These are phyloP conservation scores for Aschersonia sp. DNA, from an alignment of 2,329 filamentous ascomycete genomes.

Conservation along the genomic window DNA sequence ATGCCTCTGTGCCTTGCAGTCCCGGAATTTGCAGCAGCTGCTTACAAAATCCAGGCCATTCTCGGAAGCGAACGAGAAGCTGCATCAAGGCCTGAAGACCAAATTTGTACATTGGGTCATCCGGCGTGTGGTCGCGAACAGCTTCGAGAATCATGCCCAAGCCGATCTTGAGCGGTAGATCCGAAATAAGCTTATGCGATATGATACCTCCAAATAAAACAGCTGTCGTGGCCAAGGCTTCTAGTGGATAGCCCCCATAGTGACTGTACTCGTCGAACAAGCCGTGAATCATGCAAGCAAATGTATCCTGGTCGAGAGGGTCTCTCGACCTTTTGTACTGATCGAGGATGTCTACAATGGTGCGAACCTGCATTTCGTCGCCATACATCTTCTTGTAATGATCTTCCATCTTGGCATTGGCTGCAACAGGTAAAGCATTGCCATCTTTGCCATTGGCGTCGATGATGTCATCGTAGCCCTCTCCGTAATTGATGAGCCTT, in stretches of 20 bases:
- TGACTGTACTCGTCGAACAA: slow-evolving; percentile 95
- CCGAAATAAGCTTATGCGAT: slow-evolving; percentile 79
- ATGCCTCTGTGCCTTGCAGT: slow-evolving; percentile 73
- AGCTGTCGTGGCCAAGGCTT: slow-evolving; percentile 86
- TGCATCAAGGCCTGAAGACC: slow-evolving; percentile 90
- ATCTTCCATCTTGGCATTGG: slow-evolving; percentile 89
- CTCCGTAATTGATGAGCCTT: slow-evolving; percentile 87
- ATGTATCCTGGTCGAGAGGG: slow-evolving; percentile 78
- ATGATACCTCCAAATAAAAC: slow-evolving; percentile 96
- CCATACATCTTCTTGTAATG: slow-evolving; percentile 98
- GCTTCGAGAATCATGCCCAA: slow-evolving; percentile 96
- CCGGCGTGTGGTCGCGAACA: slow-evolving; percentile 67
- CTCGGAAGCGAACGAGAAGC: slow-evolving; percentile 64
- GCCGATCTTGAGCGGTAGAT: slow-evolving; percentile 84
- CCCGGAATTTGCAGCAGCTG: slow-evolving; percentile 70
- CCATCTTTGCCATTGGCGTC: slow-evolving; percentile 68
- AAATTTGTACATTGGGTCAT: slow-evolving; percentile 95
- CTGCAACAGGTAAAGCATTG: slow-evolving; percentile 65
- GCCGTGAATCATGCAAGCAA: slow-evolving; percentile 96
- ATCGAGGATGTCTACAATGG: slow-evolving; percentile 72
- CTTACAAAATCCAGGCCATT: slow-evolving; percentile 93
- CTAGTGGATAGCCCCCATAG: slow-evolving; percentile 90
- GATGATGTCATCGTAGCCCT: slow-evolving; percentile 83
- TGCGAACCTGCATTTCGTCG: slow-evolving; percentile 71
- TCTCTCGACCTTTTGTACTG: slow-evolving; percentile 80